A percentile compares a stretch with the other conserved stretches of the same genome.
These are phyloP conservation scores for Dryas octopetala DNA, from an alignment of 306 rosid genomes.

Conservation along the genomic window DNA sequence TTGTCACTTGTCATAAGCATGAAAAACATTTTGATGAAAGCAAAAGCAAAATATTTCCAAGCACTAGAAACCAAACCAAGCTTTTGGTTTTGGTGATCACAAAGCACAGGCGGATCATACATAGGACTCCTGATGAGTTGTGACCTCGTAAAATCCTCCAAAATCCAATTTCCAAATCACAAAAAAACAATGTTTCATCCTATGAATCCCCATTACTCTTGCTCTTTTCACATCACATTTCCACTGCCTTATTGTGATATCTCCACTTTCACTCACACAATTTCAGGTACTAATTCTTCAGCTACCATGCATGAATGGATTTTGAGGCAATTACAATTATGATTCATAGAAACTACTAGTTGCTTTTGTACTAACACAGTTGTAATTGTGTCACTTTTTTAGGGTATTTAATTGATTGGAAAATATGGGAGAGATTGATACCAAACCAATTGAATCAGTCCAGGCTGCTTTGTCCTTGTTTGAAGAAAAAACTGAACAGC, in stretches of 20 bases:
- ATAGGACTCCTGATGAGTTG: background rate
- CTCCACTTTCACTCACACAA: constrained; percentile 5
- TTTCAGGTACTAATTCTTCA: background rate
- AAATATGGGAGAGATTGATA: constrained; percentile 73
- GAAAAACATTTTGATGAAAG: background rate
- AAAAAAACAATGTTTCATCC: background rate
- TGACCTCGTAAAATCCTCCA: background rate
- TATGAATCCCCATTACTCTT: background rate
- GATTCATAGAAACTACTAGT: background rate
- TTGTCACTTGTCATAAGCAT: no score
- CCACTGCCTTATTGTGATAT: background rate
- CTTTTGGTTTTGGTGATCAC: background rate
- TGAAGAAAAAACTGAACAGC: constrained; percentile 56
- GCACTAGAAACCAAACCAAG: background rate
- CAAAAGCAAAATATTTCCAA: background rate
- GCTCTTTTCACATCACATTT: constrained; percentile 4
- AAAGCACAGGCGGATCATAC: constrained; percentile 15
- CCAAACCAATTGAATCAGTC: constrained; percentile 76
- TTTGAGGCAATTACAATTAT: background rate
- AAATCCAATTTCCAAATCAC: background rate
- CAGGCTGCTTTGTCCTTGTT: constrained; percentile 58
- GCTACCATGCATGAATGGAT: background rate
- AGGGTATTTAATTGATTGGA: constrained; percentile 15
- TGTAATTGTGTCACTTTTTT: background rate
- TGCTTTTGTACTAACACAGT: background rate